Percentiles rank a stretch among this genome's conserved stretches.
These are phyloP conservation scores for Volvox carteri DNA, from an alignment of 163 green algal species.

Conservation along the genomic window DNA sequence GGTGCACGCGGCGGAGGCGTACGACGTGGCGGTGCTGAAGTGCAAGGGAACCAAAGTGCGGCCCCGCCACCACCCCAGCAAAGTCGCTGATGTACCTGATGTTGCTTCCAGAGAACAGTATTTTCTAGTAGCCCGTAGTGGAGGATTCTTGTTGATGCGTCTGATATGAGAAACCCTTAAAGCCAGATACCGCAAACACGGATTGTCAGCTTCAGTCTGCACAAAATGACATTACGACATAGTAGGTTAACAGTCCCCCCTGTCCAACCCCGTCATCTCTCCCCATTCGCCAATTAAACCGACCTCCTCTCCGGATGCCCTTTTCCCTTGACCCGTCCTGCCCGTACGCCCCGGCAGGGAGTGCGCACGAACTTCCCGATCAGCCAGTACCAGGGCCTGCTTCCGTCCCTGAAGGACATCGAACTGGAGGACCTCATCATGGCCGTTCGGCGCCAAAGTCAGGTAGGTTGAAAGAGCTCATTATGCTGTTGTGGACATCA, in stretches of 20 bases:
- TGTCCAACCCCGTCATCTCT: neutral
- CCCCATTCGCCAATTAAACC: neutral
- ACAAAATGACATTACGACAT: neutral
- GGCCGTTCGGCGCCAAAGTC: slow-evolving; percentile 84
- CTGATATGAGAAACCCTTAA: no score
- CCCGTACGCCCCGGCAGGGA: neutral
- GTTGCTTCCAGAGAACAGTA: neutral
- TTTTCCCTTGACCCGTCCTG: neutral
- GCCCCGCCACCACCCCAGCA: no score
- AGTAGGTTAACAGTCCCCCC: neutral
- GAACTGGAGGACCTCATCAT: slow-evolving; percentile 94
- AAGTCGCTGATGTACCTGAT: neutral
- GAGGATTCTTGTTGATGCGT: neutral
- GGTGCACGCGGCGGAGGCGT: slow-evolving; percentile 93
- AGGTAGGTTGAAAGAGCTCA: slow-evolving; percentile 47
- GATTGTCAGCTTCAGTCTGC: no score
- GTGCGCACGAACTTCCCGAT: slow-evolving; percentile 54
- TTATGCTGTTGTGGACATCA: no score
- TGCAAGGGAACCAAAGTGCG: slow-evolving; percentile 81
- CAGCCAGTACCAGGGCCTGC: slow-evolving; percentile 83
- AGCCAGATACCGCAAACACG: no score
- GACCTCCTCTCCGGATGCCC: neutral
- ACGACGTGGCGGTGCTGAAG: slow-evolving; percentile 92
- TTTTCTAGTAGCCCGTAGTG: neutral
- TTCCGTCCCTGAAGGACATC: slow-evolving; percentile 84